Evolutionary conservation across 305 asterid genomes (phyloP), one percentile per base, ranked within the genome.

Genomic region (Rubia tinctorum): DNA sequence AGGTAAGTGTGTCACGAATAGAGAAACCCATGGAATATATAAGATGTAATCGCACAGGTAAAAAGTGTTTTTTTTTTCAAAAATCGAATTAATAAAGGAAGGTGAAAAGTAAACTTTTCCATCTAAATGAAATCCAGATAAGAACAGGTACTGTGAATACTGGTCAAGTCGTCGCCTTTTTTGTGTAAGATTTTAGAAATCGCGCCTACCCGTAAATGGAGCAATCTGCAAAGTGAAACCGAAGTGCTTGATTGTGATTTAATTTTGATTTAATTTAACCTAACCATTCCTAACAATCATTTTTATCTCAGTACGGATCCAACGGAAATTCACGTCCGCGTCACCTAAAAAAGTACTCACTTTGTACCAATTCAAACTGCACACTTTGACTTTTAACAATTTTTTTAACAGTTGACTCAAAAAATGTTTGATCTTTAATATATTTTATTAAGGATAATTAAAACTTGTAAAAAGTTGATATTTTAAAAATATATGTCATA

Each of bases 201-300:
- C 79, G n/a, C 44, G 70, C 74, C 79, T 68, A 68, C 70, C 68
- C 59, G 42, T 30, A 75, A 59, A 59, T 53, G 40, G 4, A 15
- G 63, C 66, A 20, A 39, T 43, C 67, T 9, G 15, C 14, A 58
- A 58, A 58, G 64, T 58, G 64, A 58, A 58, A 22, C 10, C 64
- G 0, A 27, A 61, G 40, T 61, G 65, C 49, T 40, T 18, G 25
- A 47, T 49, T 17, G 10, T 13, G 53, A 15, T 30, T 27, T 62
- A 8, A 62, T 60, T 30, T 15, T 13, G 67, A 15, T 30, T 30
- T 30, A 30, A 30, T 1, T 30, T 30, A 30, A 30, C 34, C 67
- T 43, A 12, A 27, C 42, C 66, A 27, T 62, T 62, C 66, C 66
- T 30, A 63, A 63, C 68, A 7, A 64, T 37, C 47, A 17, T 7